Evolutionary conservation across 306 rosid species (phyloP).

Genomic region (Trifolium repens): DNA sequence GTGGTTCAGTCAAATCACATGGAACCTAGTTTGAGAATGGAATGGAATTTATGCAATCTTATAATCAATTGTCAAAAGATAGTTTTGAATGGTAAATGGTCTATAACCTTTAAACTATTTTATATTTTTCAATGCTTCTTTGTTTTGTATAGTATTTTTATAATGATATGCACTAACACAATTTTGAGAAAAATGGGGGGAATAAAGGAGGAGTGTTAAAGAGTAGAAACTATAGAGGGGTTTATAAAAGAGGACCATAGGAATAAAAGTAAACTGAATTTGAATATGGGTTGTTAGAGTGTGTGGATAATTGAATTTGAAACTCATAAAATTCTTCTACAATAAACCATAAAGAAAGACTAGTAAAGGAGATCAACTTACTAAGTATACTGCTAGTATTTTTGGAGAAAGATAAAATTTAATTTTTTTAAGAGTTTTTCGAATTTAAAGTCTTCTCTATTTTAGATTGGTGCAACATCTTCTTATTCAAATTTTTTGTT

Average conservation of each 20-base stretch:
- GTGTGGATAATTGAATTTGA: no score
- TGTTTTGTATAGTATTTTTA: background rate
- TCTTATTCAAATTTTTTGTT: no score
- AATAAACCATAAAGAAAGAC: no score
- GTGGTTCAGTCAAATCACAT: constrained; percentile 43
- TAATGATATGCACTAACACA: background rate
- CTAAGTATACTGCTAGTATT: no score
- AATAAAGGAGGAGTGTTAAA: background rate
- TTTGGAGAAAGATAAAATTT: no score
- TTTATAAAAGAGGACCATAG: background rate
- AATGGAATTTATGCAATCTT: constrained; percentile 27
- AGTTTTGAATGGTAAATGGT: constrained; percentile 29
- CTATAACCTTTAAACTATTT: constrained; percentile 22
- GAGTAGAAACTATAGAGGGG: background rate
- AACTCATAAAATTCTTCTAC: no score
- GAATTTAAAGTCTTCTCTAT: no score
- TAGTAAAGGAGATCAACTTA: no score
- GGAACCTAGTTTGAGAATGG: constrained; percentile 15
- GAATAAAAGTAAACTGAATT: background rate
- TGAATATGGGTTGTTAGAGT: no score
- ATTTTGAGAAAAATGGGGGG: background rate
- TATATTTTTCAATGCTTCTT: constrained; percentile 20
- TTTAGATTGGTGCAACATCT: no score
- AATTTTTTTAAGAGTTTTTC: no score
- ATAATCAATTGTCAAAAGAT: constrained; percentile 31